Evolutionary conservation across 2,329 filamentous ascomycete species (phyloP).

Genomic region (Fusarium stilboides): DNA sequence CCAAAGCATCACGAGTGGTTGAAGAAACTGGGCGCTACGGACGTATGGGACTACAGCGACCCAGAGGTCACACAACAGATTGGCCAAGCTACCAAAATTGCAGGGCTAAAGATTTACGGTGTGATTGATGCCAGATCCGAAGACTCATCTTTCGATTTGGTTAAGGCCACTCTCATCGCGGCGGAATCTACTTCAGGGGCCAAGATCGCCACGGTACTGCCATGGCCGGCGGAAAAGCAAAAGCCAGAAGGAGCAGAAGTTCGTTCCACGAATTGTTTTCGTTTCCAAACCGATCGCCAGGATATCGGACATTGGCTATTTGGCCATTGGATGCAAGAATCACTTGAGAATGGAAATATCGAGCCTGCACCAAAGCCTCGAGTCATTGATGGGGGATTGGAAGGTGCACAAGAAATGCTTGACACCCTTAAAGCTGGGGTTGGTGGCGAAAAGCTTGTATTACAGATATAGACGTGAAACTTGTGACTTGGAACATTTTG

Average conservation of each 20-base stretch:
- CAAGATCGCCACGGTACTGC: neutral
- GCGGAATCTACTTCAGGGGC: accelerated
- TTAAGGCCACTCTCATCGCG: accelerated
- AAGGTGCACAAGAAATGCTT: neutral
- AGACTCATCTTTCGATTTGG: neutral
- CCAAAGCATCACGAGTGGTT: conserved; percentile 28
- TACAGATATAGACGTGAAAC: neutral
- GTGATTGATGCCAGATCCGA: neutral
- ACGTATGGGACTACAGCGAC: neutral
- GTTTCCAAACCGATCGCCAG: accelerated
- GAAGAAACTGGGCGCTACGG: neutral
- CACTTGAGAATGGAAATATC: neutral
- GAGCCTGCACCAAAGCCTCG: neutral
- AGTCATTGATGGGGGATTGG: neutral
- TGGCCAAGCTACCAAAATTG: accelerated
- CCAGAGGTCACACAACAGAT: neutral
- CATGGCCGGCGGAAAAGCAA: neutral
- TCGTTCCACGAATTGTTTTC: neutral
- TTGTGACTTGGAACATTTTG: neutral
- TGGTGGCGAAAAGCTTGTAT: conserved; percentile 6
- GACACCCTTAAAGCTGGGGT: neutral
- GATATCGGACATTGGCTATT: neutral
- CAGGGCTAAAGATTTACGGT: neutral
- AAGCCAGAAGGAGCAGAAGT: neutral
- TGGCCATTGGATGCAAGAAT: neutral